Base-by-base conservation (phyloP, 345 rosid species). In the Dipteronia dyeriana region DNA sequence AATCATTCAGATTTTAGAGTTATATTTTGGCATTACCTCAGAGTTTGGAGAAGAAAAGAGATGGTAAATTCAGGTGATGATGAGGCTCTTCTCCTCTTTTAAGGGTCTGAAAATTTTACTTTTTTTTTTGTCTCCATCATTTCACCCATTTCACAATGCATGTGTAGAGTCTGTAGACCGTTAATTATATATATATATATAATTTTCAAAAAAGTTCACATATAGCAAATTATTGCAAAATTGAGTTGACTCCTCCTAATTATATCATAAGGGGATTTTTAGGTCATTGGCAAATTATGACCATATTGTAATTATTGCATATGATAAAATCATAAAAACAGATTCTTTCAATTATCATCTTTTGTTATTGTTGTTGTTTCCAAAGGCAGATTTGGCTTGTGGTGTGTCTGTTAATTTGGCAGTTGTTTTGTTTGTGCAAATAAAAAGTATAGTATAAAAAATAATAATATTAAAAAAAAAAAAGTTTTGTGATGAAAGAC, bases 41-140 rank as follows among this genome's bases (percentile, higher is more conserved):
- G 38, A 34, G 5, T 34, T 34, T 34, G 7, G 38, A 34, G 38
- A 5, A 5, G 38, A 34, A 34, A 34, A 34, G 38, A 4, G 38
- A 34, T 34, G 38, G 38, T 4, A 34, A 34, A 34, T 34, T 34
- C 38, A 34, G 38, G 6, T 5, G 38, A 34, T 5, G 38, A 34
- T 5, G 14, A 49, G 61, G 59, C 70, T 66, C 79, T 74, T 14
- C 81, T 82, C 38, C 4, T 34, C 38, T 82, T 82, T 57, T 7
- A 25, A 75, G 65, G 57, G 41, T 61, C 31, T 71, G 25, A 31
- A 2, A 34, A 4, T 34, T 34, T 34, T 34, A 1, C 38, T 63
- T 20, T 43, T 38, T n/a, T 51, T 57, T 53, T 62, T 23, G 7
- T 34, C 1, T 25, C 47, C 83, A 72, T 72, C 75, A 76, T 81